A percentile compares a stretch with the other conserved stretches of the same genome.
phyloP scores from a whole-genome alignment of 148 eudicot species.

The Persicaria tinctoria region DNA sequence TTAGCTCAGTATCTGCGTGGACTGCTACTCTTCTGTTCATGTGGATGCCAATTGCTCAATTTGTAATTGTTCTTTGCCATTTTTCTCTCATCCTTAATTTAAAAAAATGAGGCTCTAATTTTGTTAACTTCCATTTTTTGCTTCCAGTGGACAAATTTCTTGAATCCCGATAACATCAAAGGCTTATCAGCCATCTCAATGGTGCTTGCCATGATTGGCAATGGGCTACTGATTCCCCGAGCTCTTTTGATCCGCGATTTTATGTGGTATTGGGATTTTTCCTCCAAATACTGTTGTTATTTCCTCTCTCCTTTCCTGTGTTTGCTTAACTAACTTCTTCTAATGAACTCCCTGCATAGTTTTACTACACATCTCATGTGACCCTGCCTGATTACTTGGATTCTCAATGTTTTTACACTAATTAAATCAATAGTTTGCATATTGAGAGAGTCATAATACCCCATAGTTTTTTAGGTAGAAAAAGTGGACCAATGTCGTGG shows the following conservation, averaged over 20 bases:
- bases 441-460: neutral
- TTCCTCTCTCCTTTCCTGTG: neutral
- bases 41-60: constrained; percentile 99
- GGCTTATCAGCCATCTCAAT: constrained; percentile 88
- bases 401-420: neutral
- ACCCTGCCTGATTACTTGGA: neutral
- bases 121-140: constrained; percentile 14
- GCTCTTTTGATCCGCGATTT: constrained; percentile 82
- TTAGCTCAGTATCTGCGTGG: constrained; percentile 85
- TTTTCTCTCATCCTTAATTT: neutral
- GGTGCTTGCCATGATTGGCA: constrained; percentile 93
- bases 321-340: neutral
- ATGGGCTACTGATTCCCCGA: constrained; percentile 95
- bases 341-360: neutral
- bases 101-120: neutral
- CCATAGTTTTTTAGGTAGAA: neutral
- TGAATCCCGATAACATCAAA: constrained; percentile 86
- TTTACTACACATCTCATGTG: neutral
- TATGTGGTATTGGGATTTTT: constrained; percentile 66
- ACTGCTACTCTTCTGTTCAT: constrained; percentile 98
- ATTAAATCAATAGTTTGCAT: neutral
- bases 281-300: constrained; percentile 5
- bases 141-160: constrained; percentile 87
- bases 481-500: neutral
- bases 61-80: constrained; percentile 32